phyloP scores from a whole-genome alignment of 2,329 filamentous ascomycete genomes.

The Stagonosporopsis cucurbitacearum region DNA sequence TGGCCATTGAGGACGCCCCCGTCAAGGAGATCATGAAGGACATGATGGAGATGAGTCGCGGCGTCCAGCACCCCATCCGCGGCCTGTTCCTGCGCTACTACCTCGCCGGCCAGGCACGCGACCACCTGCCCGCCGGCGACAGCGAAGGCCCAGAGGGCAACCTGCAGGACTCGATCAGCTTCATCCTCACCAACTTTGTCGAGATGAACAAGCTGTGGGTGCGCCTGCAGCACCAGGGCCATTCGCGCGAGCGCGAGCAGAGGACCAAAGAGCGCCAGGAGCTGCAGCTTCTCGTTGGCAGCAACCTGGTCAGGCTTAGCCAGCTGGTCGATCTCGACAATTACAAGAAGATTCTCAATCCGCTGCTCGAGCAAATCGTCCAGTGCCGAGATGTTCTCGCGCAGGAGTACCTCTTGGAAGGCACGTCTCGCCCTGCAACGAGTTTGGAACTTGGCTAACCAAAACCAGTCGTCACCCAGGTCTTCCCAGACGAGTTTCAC shows the following conservation, averaged over 20 bases:
- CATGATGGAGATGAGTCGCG: constrained; percentile 99
- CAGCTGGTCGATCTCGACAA: constrained; percentile 94
- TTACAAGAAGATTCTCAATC: constrained; percentile 91
- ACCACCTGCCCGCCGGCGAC: constrained; percentile 80
- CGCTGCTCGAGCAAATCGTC: constrained; percentile 93
- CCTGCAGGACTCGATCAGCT: constrained; percentile 95
- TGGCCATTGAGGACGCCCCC: constrained; percentile 96
- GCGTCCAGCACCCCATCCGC: constrained; percentile 94
- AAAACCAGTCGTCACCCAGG: constrained; percentile 86
- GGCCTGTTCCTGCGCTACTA: constrained; percentile 97
- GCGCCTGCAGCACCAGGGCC: constrained; percentile 93
- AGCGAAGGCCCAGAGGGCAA: constrained; percentile 95
- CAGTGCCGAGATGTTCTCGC: constrained; percentile 96
- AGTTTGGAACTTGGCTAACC: constrained; percentile 28
- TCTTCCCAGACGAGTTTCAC: constrained; percentile 98
- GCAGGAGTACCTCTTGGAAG: constrained; percentile 94
- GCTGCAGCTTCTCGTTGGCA: constrained; percentile 92
- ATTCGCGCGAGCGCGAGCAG: constrained; percentile 92
- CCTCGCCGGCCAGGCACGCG: constrained; percentile 90
- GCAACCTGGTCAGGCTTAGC: constrained; percentile 92
- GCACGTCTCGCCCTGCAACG: constrained; percentile 41
- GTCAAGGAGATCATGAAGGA: constrained; percentile 99
- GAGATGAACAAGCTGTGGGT: constrained; percentile 99
- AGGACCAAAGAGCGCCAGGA: constrained; percentile 94
- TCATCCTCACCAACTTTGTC: constrained; percentile 97